These are phyloP conservation scores for Wickerhamomyces pijperi DNA, from an alignment of 805 yeast species.

Conservation along the genomic window DNA sequence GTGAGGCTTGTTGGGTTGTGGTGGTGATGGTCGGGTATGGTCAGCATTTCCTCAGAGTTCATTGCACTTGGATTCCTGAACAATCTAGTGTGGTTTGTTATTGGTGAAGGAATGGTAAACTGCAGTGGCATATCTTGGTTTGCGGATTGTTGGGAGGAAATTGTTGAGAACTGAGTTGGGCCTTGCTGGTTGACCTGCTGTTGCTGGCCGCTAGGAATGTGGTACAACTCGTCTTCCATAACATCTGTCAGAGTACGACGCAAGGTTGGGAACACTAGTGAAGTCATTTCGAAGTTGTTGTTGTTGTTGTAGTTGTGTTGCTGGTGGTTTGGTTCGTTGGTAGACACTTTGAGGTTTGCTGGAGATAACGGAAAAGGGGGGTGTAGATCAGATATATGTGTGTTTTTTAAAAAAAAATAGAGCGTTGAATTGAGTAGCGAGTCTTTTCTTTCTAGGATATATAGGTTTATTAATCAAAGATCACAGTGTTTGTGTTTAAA, in stretches of 20 bases:
- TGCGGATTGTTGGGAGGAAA: not conserved
- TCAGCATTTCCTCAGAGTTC: constrained; percentile 15
- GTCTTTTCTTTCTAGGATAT: no score
- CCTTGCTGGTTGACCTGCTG: constrained; percentile 2
- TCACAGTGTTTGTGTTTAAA: no score
- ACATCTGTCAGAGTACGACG: constrained; percentile 46
- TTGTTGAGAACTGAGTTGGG: no score
- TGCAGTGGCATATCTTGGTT: constrained; percentile 7
- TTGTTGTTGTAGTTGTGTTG: no score
- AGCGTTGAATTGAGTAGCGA: no score
- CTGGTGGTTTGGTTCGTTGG: no score
- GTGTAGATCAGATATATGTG: no score
- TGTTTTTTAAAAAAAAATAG: no score
- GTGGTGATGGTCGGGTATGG: constrained; percentile 12
- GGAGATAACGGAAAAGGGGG: no score
- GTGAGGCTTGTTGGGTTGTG: constrained; percentile 1
- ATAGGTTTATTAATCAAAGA: no score
- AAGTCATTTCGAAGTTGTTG: constrained; percentile 32
- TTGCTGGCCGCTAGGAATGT: constrained; percentile 12
- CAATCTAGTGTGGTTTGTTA: not conserved
- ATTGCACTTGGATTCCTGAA: constrained; percentile 14
- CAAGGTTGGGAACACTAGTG: constrained; percentile 33
- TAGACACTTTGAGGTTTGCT: no score
- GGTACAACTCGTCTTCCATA: constrained; percentile 50
- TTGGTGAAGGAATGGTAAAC: constrained; percentile 1